Evolutionary conservation across 164 flowering plant species (phyloP), one percentile per base, ranked within the genome.

Genomic region (Macadamia tetraphylla): DNA sequence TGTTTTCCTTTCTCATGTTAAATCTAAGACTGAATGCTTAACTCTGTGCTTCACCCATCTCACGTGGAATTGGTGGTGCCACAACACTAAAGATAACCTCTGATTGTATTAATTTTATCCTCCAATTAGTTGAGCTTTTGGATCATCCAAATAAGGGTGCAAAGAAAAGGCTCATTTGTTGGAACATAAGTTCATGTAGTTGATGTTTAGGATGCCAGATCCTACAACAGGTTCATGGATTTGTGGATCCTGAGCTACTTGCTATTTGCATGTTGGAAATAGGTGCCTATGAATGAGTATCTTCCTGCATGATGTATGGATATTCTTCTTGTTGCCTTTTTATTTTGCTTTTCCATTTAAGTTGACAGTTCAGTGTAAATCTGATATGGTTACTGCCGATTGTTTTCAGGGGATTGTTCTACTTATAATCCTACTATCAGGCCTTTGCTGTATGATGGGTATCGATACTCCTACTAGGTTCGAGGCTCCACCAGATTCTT

Each of bases 361-460:
- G 15, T 43, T 30, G 2, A 14, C 23, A 35, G 30, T 42, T 40
- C 12, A 17, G 0, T 69, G 2, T 43, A 49, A 9, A 52, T 60
- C 75, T 77, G 63, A 77, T 59, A 42, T 55, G 30, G 29, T 71
- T 70, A 9, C 52, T 59, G 58, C n/a, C 60, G 14, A 10, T 68
- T 65, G 72, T 40, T 59, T 84, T 40, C 97, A 94, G 98, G 97
- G 78, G 10, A 73, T 94, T 63, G 97, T 91, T 58, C 71, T 94
- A 81, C 93, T 91, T 29, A 74, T 94, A 70, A 90, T 91, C 77
- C 73, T 94, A 60, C 76, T 94, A 71, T 91, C 95, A 1, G 97
- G 96, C 43, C 88, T 94, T 60, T 86, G 96, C 80, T 94, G 96
- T 78, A 94, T 94, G 97, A 79, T 82, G 93, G 98, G 98, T 23